Evolutionary conservation across 2,329 filamentous ascomycete species (phyloP).

Genomic region (Fusarium temperatum): DNA sequence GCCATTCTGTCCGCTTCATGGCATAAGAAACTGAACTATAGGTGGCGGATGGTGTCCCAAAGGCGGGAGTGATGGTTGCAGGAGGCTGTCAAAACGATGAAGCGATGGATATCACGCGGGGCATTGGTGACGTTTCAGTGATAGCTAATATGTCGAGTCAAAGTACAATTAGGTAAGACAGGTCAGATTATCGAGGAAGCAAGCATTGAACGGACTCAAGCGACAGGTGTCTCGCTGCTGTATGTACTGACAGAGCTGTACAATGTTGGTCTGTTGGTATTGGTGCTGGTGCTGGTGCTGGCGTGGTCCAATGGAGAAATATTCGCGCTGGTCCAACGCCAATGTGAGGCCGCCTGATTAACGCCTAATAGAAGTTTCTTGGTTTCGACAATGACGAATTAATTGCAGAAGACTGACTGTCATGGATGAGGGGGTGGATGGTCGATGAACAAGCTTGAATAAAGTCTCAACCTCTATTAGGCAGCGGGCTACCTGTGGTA

Average conservation of each 20-base stretch:
- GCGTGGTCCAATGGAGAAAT: conserved; percentile 5
- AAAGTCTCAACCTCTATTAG: background rate
- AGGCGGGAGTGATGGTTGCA: background rate
- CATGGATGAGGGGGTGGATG: background rate
- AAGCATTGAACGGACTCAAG: background rate
- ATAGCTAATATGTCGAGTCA: background rate
- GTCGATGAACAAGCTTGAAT: background rate
- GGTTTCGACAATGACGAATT: background rate
- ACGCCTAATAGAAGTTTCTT: conserved; percentile 3
- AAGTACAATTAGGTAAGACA: background rate
- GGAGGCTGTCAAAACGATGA: background rate
- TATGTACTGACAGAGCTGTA: background rate
- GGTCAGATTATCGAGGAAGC: background rate
- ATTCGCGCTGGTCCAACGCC: conserved; percentile 5
- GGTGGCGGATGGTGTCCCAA: background rate
- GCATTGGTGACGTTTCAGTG: background rate
- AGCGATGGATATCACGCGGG: background rate
- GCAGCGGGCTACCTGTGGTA: background rate
- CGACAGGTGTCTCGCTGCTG: background rate
- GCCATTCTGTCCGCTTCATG: conserved; percentile 48
- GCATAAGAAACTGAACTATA: conserved; percentile 14
- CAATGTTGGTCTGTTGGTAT: conserved; percentile 1
- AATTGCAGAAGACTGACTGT: background rate
- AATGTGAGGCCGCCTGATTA: conserved; percentile 1
- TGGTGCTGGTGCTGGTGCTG: background rate